Evolutionary conservation across 257 asterid genomes (phyloP).

Genomic region (Orobanche coerulescens): DNA sequence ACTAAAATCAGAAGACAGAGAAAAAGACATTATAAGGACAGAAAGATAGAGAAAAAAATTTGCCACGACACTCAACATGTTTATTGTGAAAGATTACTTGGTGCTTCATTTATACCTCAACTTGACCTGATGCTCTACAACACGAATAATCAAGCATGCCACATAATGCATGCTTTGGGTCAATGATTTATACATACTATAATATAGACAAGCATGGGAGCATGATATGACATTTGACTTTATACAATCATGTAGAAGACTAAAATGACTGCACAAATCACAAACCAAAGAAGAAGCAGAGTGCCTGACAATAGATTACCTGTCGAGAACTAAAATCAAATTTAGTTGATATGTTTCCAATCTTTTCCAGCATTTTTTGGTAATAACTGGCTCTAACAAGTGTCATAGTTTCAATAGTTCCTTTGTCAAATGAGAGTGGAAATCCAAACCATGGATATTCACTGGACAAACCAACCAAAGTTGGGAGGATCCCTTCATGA

Average conservation of each 20-base stretch:
- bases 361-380: constrained; percentile 62
- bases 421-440: constrained; percentile 72
- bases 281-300: constrained; percentile 6
- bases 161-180: neutral
- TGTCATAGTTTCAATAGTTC: constrained; percentile 45
- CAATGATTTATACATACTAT: constrained; percentile 9
- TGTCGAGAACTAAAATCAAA: constrained; percentile 52
- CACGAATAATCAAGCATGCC: constrained; percentile 19
- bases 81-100: constrained; percentile 13
- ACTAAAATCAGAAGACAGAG: constrained; percentile 3
- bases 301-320: constrained; percentile 38
- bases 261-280: constrained; percentile 9
- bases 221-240: neutral
- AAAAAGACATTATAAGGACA: constrained; percentile 1
- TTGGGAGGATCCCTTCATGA: constrained; percentile 60
- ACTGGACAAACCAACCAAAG: constrained; percentile 43
- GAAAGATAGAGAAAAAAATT: neutral
- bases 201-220: constrained; percentile 2
- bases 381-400: constrained; percentile 61
- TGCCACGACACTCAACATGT: constrained; percentile 5
- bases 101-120: constrained; percentile 18
- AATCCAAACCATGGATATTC: constrained; percentile 47
- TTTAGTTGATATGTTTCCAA: constrained; percentile 43
- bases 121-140: constrained; percentile 5
- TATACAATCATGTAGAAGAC: constrained; percentile 9